Evolutionary conservation across 768 basidiomycete genomes (phyloP).

Genomic region (Tulasnella sp.): DNA sequence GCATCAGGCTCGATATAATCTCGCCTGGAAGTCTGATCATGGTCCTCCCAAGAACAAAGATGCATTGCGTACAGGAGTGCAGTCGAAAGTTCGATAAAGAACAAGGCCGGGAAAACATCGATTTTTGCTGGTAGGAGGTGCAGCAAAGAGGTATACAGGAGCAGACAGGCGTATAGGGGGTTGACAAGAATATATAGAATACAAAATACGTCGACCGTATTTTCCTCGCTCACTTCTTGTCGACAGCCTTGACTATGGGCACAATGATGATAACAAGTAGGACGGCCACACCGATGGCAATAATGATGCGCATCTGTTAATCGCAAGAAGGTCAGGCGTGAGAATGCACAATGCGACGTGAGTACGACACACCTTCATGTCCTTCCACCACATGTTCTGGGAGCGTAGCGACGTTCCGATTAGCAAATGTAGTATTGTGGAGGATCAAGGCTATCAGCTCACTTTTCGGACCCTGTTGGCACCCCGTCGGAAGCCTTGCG

Average conservation of each 20-base stretch:
- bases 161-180: too few relatives aligned
- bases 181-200: too few relatives aligned
- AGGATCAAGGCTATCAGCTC: slow-evolving; percentile 25
- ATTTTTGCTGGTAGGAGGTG: too few relatives aligned
- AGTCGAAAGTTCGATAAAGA: too few relatives aligned
- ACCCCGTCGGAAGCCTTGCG: slow-evolving; percentile 96
- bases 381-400: slow-evolving; percentile 97
- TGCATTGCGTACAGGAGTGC: too few relatives aligned
- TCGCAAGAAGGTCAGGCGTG: neutral
- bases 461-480: slow-evolving; percentile 98
- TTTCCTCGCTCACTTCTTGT: slow-evolving; percentile 25
- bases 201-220: too few relatives aligned
- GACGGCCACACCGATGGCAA: slow-evolving; percentile 77
- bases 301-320: slow-evolving; percentile 88
- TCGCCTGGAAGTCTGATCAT: too few relatives aligned
- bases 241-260: slow-evolving; percentile 80
- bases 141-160: too few relatives aligned
- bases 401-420: slow-evolving; percentile 1
- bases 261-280: slow-evolving; percentile 95
- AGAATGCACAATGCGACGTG: neutral
- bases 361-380: slow-evolving; percentile 67
- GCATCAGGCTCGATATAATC: too few relatives aligned
- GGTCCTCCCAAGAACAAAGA: too few relatives aligned
- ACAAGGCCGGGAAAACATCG: too few relatives aligned
- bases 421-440: neutral